phyloP scores from a whole-genome alignment of 2,329 filamentous ascomycete genomes.

The Fusarium heterosporum region DNA sequence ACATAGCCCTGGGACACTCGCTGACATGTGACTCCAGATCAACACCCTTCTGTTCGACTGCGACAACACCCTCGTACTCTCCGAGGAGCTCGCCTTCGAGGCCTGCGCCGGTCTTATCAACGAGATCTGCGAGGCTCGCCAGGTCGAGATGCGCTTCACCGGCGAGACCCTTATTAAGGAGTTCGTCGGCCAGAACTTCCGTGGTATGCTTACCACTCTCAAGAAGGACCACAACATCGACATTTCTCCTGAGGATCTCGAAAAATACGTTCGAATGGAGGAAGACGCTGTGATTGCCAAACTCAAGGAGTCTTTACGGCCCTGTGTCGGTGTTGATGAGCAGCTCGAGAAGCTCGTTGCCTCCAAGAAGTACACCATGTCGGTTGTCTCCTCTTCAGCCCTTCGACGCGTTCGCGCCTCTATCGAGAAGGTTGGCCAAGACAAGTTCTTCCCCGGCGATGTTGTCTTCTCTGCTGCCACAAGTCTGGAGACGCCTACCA shows the following conservation, averaged over 20 bases:
- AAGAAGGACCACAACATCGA: conserved; percentile 80
- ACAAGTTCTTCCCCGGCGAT: conserved; percentile 81
- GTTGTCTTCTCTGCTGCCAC: conserved; percentile 86
- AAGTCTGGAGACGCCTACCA: conserved; percentile 81
- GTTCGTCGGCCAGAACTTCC: conserved; percentile 95
- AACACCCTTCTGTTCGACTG: conserved; percentile 80
- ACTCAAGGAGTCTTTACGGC: conserved; percentile 73
- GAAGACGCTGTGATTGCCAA: conserved; percentile 87
- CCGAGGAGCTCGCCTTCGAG: conserved; percentile 90
- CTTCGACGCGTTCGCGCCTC: conserved; percentile 81
- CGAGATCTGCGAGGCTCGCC: conserved; percentile 77
- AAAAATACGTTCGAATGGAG: conserved; percentile 79
- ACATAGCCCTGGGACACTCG: not conserved
- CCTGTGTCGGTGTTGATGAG: conserved; percentile 75
- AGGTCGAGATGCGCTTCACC: conserved; percentile 76
- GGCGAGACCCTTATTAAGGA: conserved; percentile 82
- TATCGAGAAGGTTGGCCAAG: conserved; percentile 82
- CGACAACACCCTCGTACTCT: conserved; percentile 94
- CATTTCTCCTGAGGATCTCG: conserved; percentile 74
- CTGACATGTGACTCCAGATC: conserved; percentile 56
- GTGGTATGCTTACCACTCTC: conserved; percentile 85
- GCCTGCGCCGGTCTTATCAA: conserved; percentile 92
- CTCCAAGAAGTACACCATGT: conserved; percentile 74
- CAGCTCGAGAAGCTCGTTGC: conserved; percentile 73
- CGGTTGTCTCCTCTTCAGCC: conserved; percentile 85